These are phyloP conservation scores for Cladosporium sphaerospermum DNA, from an alignment of 2,329 filamentous ascomycete species.

Conservation along the genomic window DNA sequence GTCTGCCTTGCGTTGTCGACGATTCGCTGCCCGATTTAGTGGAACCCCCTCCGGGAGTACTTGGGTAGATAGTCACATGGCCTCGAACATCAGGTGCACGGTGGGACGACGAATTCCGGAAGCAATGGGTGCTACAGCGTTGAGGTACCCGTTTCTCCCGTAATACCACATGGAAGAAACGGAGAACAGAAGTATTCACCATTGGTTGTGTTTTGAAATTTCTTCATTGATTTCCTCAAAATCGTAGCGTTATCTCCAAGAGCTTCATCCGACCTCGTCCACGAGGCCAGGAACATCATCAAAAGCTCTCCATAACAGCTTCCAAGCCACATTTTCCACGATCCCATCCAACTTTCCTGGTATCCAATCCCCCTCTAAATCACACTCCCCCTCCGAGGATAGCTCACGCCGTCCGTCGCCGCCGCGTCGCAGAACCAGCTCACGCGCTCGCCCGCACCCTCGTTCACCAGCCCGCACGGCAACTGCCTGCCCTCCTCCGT, in stretches of 20 bases:
- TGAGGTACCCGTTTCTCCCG: too few species aligned
- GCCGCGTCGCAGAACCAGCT: slow-evolving; percentile 92
- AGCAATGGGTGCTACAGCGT: too few species aligned
- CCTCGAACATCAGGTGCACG: too few species aligned
- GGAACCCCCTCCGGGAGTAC: too few species aligned
- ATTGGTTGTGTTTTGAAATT: neutral
- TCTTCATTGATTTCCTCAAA: slow-evolving; percentile 1
- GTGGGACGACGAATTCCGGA: too few species aligned
- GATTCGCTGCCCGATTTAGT: too few species aligned
- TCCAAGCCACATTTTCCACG: neutral
- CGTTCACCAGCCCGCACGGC: slow-evolving; percentile 84
- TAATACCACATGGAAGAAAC: too few species aligned
- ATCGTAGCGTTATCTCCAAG: slow-evolving; percentile 4
- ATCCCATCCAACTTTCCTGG: neutral
- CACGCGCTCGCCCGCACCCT: slow-evolving; percentile 73
- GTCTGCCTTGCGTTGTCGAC: too few species aligned
- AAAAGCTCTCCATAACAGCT: neutral
- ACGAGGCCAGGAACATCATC: neutral
- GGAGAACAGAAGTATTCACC: too few species aligned
- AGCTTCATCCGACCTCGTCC: neutral
- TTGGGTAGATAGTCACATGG: too few species aligned
- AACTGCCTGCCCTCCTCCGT: slow-evolving; percentile 63
- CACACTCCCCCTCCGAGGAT: slow-evolving; percentile 63
- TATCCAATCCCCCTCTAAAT: slow-evolving; percentile 17
- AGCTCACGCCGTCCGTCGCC: slow-evolving; percentile 75